phyloP scores from a whole-genome alignment of 805 yeast species.

The Kregervanrija pseudodelftensis region DNA sequence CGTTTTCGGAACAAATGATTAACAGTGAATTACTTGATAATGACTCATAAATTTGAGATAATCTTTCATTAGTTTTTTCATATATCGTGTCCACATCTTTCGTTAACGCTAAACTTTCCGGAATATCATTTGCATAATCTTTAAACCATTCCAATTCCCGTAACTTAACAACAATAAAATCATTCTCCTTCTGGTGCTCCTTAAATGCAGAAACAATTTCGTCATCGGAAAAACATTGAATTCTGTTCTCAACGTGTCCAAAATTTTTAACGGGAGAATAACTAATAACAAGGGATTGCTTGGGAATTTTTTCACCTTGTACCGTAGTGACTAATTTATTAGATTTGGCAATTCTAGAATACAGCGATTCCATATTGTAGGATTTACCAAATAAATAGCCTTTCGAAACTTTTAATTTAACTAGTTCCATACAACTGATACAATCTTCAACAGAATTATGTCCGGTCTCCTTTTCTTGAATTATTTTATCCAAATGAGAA shows the following conservation, averaged over 20 bases:
- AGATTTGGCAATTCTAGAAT: conserved; percentile 27
- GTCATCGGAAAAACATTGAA: conserved; percentile 51
- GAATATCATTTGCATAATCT: conserved; percentile 18
- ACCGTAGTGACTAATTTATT: conserved; percentile 15
- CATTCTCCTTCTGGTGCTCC: conserved; percentile 31
- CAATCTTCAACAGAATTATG: conserved; percentile 90
- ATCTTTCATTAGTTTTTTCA: conserved; percentile 33
- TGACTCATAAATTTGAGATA: conserved; percentile 40
- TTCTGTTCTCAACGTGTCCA: conserved; percentile 24
- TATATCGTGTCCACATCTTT: conserved; percentile 13
- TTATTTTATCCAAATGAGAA: conserved; percentile 44
- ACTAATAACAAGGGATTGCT: conserved; percentile 21
- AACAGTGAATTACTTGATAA: conserved; percentile 56
- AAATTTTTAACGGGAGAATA: conserved; percentile 10
- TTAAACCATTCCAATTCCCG: conserved; percentile 49
- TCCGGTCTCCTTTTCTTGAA: conserved; percentile 61
- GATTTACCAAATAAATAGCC: conserved; percentile 62
- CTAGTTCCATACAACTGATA: conserved; percentile 66
- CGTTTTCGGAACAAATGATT: conserved; percentile 55
- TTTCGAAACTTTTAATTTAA: conserved; percentile 58
- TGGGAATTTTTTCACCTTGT: conserved; percentile 21
- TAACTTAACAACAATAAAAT: conserved; percentile 48
- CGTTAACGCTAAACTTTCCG: conserved; percentile 8
- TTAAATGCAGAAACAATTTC: conserved; percentile 41
- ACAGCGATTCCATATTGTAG: conserved; percentile 35